Conservation (phyloP, 2,329 filamentous ascomycete genomes). For the Aspergillus nomiae region DNA sequence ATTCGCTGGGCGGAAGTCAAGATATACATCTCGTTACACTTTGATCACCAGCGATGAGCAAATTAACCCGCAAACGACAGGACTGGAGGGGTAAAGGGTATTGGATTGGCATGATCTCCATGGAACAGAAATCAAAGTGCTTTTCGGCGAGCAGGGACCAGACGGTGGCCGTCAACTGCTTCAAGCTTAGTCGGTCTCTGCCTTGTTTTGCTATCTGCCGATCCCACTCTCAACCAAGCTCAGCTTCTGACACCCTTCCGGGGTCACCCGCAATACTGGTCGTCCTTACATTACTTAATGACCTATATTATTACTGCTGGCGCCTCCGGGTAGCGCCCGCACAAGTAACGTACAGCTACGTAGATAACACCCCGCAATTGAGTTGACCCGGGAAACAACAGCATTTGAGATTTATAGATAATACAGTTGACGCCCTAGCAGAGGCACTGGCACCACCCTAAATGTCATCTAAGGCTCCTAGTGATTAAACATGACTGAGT, state of each 20-base stretch:
- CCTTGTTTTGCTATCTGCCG: slow-evolving; percentile 2
- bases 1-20: neutral
- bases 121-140: neutral
- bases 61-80: neutral
- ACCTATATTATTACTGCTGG: neutral
- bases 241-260: neutral
- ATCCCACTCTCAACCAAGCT: neutral
- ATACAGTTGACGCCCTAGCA: slow-evolving; percentile 15
- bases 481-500: slow-evolving; percentile 14
- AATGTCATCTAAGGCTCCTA: slow-evolving; percentile 14
- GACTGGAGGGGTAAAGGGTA: neutral
- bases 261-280: neutral
- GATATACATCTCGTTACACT: neutral
- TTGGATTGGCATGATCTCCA: neutral
- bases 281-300: neutral
- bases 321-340: neutral
- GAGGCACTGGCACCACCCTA: slow-evolving; percentile 16
- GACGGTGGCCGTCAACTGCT: neutral
- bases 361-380: neutral
- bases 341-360: neutral
- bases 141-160: neutral
- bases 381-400: neutral
- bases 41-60: neutral
- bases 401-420: slow-evolving; percentile 13
- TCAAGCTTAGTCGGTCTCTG: neutral